These are phyloP conservation scores for Apophysomyces sp. DNA, from an alignment of 371 early-diverging fungal genomes.

Conservation along the genomic window DNA sequence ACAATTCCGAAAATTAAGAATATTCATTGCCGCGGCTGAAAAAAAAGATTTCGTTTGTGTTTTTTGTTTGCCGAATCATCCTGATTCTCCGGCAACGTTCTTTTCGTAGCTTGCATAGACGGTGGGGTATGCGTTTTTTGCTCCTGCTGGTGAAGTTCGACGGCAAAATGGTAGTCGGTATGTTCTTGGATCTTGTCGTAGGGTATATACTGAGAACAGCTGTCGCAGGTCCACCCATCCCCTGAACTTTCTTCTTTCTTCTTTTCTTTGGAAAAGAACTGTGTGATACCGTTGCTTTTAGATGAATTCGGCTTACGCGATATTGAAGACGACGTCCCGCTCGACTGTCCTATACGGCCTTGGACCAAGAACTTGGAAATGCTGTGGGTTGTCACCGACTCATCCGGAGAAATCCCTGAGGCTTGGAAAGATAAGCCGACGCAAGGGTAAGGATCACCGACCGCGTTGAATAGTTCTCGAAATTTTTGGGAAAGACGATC, in stretches of 20 bases:
- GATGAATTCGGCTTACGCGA: neutral
- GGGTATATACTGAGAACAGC: constrained; percentile 31
- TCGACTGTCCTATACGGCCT: constrained; percentile 1
- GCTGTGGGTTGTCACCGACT: constrained; percentile 20
- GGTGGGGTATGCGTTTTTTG: neutral
- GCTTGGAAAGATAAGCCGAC: constrained; percentile 36
- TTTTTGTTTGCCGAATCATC: neutral
- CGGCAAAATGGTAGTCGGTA: constrained; percentile 53
- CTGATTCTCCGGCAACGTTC: neutral
- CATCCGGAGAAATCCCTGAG: constrained; percentile 21
- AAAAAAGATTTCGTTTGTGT: neutral
- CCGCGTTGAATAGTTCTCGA: constrained; percentile 14
- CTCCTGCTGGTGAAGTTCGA: constrained; percentile 24
- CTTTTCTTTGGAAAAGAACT: neutral
- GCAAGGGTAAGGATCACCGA: constrained; percentile 33
- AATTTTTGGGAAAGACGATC: constrained; percentile 25
- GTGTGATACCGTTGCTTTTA: neutral
- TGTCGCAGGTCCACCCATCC: constrained; percentile 28
- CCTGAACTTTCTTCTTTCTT: neutral
- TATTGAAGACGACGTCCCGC: neutral
- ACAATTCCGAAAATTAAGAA: too few relatives aligned
- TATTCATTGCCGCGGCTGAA: neutral
- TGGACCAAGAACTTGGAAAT: constrained; percentile 32
- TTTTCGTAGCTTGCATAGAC: neutral
- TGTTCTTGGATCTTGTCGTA: constrained; percentile 35